Evolutionary conservation across 2,329 filamentous ascomycete species (phyloP).

Genomic region (Fusarium nanum): DNA sequence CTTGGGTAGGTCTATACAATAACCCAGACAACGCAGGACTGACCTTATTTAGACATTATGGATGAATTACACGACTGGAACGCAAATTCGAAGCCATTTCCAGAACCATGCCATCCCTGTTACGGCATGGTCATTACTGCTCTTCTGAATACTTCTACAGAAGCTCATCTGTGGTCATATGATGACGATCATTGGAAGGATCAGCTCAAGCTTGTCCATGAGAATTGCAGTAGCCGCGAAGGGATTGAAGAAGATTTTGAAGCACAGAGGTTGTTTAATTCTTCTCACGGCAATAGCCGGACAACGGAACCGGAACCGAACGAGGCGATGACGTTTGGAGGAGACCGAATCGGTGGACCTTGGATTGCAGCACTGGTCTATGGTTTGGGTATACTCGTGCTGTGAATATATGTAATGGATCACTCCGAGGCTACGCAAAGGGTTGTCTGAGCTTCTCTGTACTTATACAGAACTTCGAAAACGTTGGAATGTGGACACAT

Average conservation of each 20-base stretch:
- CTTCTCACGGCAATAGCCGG: neutral
- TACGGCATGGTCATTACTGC: neutral
- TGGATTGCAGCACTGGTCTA: neutral
- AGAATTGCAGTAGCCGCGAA: neutral
- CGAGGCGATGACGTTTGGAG: too few relatives aligned
- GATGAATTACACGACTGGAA: neutral
- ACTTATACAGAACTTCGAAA: too few relatives aligned
- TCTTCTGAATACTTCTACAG: neutral
- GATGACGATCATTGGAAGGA: neutral
- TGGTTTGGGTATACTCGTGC: neutral
- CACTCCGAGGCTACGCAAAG: too few relatives aligned
- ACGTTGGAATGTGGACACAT: too few relatives aligned
- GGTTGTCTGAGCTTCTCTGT: too few relatives aligned
- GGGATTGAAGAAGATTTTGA: neutral
- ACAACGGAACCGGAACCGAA: neutral
- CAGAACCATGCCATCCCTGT: neutral
- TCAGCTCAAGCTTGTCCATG: neutral
- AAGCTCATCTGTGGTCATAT: neutral
- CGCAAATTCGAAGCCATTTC: too few relatives aligned
- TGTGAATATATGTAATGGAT: fast-evolving
- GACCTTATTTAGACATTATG: neutral
- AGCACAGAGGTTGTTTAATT: neutral
- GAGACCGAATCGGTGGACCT: neutral
- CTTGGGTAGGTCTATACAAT: neutral
- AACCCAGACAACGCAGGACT: too few relatives aligned